Evolutionary conservation across 192 early-diverging fungal genomes (phyloP).

Genomic region (Coemansia aciculifera): DNA sequence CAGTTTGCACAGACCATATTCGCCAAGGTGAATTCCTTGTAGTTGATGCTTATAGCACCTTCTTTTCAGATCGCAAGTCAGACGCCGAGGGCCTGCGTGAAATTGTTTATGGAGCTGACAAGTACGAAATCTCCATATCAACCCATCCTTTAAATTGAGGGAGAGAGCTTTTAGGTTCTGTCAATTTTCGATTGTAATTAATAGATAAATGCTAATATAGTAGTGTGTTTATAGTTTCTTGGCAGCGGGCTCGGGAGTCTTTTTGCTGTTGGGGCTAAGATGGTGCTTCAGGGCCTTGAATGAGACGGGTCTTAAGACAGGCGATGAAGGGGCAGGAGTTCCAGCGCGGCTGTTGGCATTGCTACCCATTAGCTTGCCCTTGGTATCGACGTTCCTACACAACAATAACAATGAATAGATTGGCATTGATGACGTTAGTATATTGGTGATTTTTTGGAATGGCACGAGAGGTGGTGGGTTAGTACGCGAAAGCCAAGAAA

Average conservation of each 20-base stretch:
- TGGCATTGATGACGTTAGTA: constrained; percentile 2
- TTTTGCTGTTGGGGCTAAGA: constrained; percentile 23
- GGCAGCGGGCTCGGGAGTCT: constrained; percentile 12
- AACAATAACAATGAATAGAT: neutral
- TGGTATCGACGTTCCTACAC: constrained; percentile 30
- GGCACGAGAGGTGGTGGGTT: neutral
- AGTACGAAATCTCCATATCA: neutral
- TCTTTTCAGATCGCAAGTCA: neutral
- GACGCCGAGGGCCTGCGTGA: neutral
- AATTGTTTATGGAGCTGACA: neutral
- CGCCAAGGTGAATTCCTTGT: neutral
- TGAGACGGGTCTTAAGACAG: constrained; percentile 18
- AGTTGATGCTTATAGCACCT: neutral
- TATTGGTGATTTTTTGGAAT: neutral
- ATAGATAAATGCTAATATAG: neutral
- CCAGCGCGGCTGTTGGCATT: constrained; percentile 22
- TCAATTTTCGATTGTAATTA: neutral
- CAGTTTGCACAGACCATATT: neutral
- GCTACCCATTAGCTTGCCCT: constrained; percentile 23
- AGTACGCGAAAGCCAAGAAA: neutral
- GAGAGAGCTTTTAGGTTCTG: neutral
- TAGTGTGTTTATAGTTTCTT: constrained; percentile 10
- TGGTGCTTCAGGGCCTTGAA: constrained; percentile 27
- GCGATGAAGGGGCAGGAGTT: constrained; percentile 30
- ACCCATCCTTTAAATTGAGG: neutral